Evolutionary conservation across 2,329 filamentous ascomycete species (phyloP).

Genomic region (Myriosclerotinia duriaeana): DNA sequence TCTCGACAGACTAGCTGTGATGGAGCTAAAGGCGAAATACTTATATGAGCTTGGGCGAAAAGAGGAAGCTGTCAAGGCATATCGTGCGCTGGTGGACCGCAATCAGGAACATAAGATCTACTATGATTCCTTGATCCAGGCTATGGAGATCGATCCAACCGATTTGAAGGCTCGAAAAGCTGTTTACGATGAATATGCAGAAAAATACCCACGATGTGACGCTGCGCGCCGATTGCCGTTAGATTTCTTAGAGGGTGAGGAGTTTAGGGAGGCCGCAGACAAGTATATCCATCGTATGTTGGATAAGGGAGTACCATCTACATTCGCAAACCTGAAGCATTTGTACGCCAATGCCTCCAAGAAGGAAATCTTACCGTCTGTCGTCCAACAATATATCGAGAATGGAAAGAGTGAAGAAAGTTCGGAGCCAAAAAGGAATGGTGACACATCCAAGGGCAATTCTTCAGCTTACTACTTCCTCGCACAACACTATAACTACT

Average conservation of each 20-base stretch:
- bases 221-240: constrained; percentile 82
- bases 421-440: constrained; percentile 45
- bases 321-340: constrained; percentile 94
- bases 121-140: constrained; percentile 73
- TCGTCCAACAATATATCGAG: constrained; percentile 77
- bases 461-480: constrained; percentile 88
- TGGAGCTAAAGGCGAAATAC: constrained; percentile 86
- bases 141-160: constrained; percentile 60
- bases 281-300: constrained; percentile 81
- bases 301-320: constrained; percentile 88
- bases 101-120: constrained; percentile 87
- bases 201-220: constrained; percentile 80
- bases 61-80: constrained; percentile 78
- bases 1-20: constrained; percentile 77
- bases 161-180: constrained; percentile 66
- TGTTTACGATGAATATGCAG: constrained; percentile 78
- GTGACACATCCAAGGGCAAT: constrained; percentile 62
- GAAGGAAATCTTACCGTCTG: constrained; percentile 68
- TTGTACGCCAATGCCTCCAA: constrained; percentile 79
- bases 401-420: constrained; percentile 50
- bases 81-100: constrained; percentile 75
- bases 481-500: constrained; percentile 95
- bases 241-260: constrained; percentile 80
- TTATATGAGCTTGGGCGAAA: constrained; percentile 73
- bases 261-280: constrained; percentile 76